Evolutionary conservation across 2,329 filamentous ascomycete genomes (phyloP), one percentile per base, ranked within the genome.

Genomic region (Zopfia rhizophila): DNA sequence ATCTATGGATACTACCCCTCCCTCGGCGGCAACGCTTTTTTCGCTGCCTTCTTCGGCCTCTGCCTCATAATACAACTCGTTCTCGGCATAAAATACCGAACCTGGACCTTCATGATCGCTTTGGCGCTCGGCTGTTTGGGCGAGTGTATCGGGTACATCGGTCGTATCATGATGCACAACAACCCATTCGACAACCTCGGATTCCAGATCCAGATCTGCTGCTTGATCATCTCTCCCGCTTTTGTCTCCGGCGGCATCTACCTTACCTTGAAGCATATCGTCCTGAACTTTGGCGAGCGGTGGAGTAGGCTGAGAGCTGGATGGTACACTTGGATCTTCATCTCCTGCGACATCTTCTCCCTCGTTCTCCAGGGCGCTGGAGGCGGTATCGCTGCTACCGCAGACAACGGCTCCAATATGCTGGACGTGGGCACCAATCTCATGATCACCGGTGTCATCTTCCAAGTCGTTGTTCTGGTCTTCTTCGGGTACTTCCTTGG

Each of bases 281-380:
- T 84, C 43, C 63, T 81, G n/a, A 74, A 75, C 36, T 81, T 84
- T 41, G 83, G 83, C 28, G 51, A 61, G 27, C 40, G 46, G 0
- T 65, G 63, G 58, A 69, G 65, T 1, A 51, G 63, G 17, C 51
- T 73, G 3, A 49, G 51, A 5, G 62, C 69, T 0, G 55, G 50
- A 4, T 65, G 76, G 39, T 85, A 84, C 63, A 83, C 82, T 8
- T 78, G 78, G 64, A 77, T 85, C 48, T 86, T 86, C 68, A 80
- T 86, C 53, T 60, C 71, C n/a, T 82, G 79, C 57, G 84, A 86
- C 53, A 53, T 85, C 29, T 56, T 82, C 40, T 81, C 78, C n/a
- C 75, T 87, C n/a, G 53, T 82, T 10, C 67, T 85, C 4, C 83
- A 86, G 63, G 82, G 80, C 4, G 75, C 74, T 6, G 82, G 82